phyloP scores from a whole-genome alignment of 202 grass and related monocot species.

The Dendrocalamus latiflorus region DNA sequence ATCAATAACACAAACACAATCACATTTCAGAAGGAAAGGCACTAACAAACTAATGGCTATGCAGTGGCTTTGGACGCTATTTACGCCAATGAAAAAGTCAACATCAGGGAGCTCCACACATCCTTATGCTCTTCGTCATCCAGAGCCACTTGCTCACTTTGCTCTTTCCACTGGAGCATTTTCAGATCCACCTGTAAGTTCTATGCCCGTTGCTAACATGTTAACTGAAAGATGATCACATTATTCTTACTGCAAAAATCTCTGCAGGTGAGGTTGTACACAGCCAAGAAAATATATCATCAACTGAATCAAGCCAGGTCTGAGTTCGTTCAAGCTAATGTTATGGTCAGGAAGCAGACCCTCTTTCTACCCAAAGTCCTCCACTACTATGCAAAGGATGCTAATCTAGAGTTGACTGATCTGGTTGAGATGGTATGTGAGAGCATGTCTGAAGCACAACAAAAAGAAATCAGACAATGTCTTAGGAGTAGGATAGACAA shows the following conservation, averaged over 20 bases:
- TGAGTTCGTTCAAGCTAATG: neutral
- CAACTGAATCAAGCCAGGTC: slow-evolving; percentile 67
- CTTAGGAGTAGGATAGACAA: slow-evolving; percentile 59
- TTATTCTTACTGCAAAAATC: neutral
- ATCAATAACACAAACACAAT: neutral
- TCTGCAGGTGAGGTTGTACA: slow-evolving; percentile 80
- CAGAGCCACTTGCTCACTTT: slow-evolving; percentile 79
- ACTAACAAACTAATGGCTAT: slow-evolving; percentile 20
- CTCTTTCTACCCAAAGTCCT: slow-evolving; percentile 82
- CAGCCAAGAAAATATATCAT: slow-evolving; percentile 54
- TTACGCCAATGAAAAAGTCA: slow-evolving; percentile 47
- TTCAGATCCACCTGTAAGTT: slow-evolving; percentile 84
- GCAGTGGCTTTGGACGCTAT: slow-evolving; percentile 63
- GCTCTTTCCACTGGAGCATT: slow-evolving; percentile 84
- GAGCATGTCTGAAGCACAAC: slow-evolving; percentile 60
- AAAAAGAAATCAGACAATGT: slow-evolving; percentile 53
- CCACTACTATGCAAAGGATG: slow-evolving; percentile 74
- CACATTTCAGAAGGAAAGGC: neutral
- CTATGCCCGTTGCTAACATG: slow-evolving; percentile 1
- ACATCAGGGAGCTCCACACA: slow-evolving; percentile 49
- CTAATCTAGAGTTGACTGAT: slow-evolving; percentile 51
- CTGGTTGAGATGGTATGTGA: slow-evolving; percentile 70
- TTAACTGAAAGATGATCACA: neutral
- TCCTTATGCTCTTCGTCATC: slow-evolving; percentile 49
- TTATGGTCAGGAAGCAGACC: slow-evolving; percentile 44